Percentiles rank a stretch among this genome's conserved stretches.
These are phyloP conservation scores for Adansonia rubrostipa DNA, from an alignment of 441 rosid species.

Conservation along the genomic window DNA sequence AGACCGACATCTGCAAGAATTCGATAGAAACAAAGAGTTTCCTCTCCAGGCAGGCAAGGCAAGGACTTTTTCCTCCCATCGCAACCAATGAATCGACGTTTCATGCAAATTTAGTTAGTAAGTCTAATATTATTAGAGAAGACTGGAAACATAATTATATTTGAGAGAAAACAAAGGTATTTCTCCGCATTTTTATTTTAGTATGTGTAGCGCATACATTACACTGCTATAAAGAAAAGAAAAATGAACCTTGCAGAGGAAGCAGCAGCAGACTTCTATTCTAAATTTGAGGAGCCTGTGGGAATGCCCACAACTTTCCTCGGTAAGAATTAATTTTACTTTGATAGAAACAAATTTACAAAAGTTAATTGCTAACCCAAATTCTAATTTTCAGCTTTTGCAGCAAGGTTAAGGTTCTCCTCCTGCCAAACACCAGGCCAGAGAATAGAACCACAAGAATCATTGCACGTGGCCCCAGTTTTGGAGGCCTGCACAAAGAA, in stretches of 20 bases:
- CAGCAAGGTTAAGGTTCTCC: constrained; percentile 42
- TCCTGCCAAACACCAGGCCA: constrained; percentile 55
- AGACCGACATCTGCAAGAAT: not conserved
- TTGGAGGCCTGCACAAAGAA: constrained; percentile 68
- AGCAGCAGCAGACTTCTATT: constrained; percentile 27
- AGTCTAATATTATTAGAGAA: not conserved
- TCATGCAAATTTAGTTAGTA: not conserved
- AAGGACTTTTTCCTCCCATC: not conserved
- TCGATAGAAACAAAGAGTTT: too few relatives aligned
- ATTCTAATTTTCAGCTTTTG: constrained; percentile 41
- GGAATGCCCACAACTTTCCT: constrained; percentile 39
- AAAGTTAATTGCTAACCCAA: constrained; percentile 38
- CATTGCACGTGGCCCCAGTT: constrained; percentile 40
- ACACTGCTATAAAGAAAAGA: constrained; percentile 53
- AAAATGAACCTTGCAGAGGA: constrained; percentile 30
- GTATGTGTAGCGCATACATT: constrained; percentile 9
- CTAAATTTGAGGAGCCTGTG: constrained; percentile 23
- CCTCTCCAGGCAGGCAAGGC: too few relatives aligned
- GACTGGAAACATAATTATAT: not conserved
- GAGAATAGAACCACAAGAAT: constrained; percentile 54
- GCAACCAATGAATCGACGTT: not conserved
- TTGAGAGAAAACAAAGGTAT: constrained; percentile 14
- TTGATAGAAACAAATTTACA: constrained; percentile 42
- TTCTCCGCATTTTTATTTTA: constrained; percentile 41
- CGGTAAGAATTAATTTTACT: constrained; percentile 22